phyloP scores from a whole-genome alignment of 345 rosid genomes.

The Geranium rotundifolium region DNA sequence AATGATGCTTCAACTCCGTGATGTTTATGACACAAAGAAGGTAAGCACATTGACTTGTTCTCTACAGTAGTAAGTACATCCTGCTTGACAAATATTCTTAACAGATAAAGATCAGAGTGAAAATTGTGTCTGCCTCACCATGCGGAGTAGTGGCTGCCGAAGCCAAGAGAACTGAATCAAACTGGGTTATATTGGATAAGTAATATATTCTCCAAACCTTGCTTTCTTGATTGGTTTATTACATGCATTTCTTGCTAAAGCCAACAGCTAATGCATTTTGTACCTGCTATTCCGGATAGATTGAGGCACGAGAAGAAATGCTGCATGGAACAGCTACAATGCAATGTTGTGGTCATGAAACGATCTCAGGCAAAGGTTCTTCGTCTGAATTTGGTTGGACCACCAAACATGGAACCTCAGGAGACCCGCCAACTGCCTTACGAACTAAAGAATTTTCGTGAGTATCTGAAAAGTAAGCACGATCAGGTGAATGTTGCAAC shows the following conservation, averaged over 20 bases:
- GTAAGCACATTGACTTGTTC: constrained; percentile 18
- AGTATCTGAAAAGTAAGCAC: constrained; percentile 23
- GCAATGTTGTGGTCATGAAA: constrained; percentile 87
- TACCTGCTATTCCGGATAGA: constrained; percentile 24
- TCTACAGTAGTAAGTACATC: neutral
- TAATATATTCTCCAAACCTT: too few species aligned
- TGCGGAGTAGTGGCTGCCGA: constrained; percentile 80
- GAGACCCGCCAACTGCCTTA: constrained; percentile 22
- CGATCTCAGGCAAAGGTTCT: constrained; percentile 84
- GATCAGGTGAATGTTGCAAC: constrained; percentile 46
- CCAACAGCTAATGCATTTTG: neutral
- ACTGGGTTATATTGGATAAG: constrained; percentile 95
- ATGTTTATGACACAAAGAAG: constrained; percentile 87
- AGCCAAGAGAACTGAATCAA: constrained; percentile 63
- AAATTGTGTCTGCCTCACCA: constrained; percentile 58
- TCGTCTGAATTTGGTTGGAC: constrained; percentile 76
- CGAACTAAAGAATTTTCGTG: constrained; percentile 21
- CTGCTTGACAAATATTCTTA: constrained; percentile 5
- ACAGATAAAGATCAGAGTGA: constrained; percentile 82
- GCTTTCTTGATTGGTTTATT: too few species aligned
- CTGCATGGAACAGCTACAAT: constrained; percentile 77
- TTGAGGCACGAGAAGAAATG: constrained; percentile 69
- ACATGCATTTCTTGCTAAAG: neutral
- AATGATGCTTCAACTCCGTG: constrained; percentile 75
- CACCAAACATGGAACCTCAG: constrained; percentile 42